Conservation (phyloP, 148 eudicot species). For the Rhododendron simsii region DNA sequence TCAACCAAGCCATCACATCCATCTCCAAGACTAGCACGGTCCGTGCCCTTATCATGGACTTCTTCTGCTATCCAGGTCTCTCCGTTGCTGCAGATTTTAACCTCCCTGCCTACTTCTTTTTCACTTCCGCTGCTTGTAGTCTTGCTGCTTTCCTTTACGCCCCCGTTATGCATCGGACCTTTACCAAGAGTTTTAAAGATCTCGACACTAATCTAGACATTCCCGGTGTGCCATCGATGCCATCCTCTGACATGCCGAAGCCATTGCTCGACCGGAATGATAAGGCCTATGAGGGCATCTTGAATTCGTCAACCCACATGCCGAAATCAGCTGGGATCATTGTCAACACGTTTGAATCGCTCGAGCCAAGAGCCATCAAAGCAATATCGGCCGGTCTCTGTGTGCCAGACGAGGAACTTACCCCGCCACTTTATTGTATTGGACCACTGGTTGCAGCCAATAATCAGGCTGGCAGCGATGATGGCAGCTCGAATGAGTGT, state of each 20-base stretch:
- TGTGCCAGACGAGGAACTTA: constrained; percentile 7
- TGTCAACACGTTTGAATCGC: constrained; percentile 30
- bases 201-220: constrained; percentile 13
- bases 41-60: constrained; percentile 40
- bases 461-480: not conserved
- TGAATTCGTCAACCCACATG: constrained; percentile 1
- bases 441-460: constrained; percentile 36
- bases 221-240: constrained; percentile 45
- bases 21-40: constrained; percentile 12
- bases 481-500: constrained; percentile 28
- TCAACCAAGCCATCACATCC: constrained; percentile 22
- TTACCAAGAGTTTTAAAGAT: constrained; percentile 31
- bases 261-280: constrained; percentile 26
- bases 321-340: constrained; percentile 33
- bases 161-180: constrained; percentile 20
- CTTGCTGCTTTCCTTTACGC: constrained; percentile 27
- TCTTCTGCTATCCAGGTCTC: constrained; percentile 33
- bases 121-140: constrained; percentile 32
- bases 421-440: constrained; percentile 43
- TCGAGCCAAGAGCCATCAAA: constrained; percentile 32
- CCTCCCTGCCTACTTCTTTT: constrained; percentile 43
- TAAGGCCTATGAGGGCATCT: constrained; percentile 9
- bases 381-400: constrained; percentile 27
- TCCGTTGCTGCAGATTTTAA: constrained; percentile 18
- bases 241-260: constrained; percentile 27